Base-by-base conservation (phyloP, 345 rosid species). In the Mercurialis annua region DNA sequence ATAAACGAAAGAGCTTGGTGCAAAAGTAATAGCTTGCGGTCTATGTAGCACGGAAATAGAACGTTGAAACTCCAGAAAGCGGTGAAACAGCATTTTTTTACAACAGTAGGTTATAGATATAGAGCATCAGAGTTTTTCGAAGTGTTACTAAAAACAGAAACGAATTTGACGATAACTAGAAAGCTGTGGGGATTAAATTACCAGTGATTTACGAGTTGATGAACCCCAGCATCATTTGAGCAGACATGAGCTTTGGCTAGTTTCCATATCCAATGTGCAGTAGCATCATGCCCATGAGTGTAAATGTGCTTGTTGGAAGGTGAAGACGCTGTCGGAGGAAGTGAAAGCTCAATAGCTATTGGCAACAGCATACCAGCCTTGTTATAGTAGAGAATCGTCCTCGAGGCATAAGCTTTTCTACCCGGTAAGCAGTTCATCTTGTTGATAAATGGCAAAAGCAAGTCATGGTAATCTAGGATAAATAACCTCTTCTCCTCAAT, bases 121-220 rank as follows among this genome's bases (percentile, higher is more conserved):
- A n/a, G n/a, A n/a, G n/a, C n/a, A n/a, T n/a, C n/a, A n/a, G n/a
- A n/a, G n/a, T n/a, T n/a, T n/a, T n/a, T n/a, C n/a, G n/a, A n/a
- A n/a, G 33, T 18, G 4, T 16, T 14, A 17, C 40, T 9, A 3
- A 34, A 40, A 40, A n/a, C n/a, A n/a, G 17, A 65, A 46, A 70
- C 20, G 33, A 33, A 71, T 30, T 52, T 6, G 49, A 21, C 29
- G 12, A 40, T 48, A 61, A 4, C 33, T 11, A 5, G 64, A 60
- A 21, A 0, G 33, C 26, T 38, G 17, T 36, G 10, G 46, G 31
- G 38, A 46, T 52, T 18, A 40, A 76, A 59, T 12, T 82, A 90
- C 98, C 97, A 93, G 75, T 93, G 98, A 76, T 87, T 90, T 48
- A 90, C 97, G 10, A 93, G 88, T 80, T 93, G 98, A 65, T 93